These are phyloP conservation scores for Gossypium arboreum DNA, from an alignment of 345 rosid genomes.

Conservation along the genomic window DNA sequence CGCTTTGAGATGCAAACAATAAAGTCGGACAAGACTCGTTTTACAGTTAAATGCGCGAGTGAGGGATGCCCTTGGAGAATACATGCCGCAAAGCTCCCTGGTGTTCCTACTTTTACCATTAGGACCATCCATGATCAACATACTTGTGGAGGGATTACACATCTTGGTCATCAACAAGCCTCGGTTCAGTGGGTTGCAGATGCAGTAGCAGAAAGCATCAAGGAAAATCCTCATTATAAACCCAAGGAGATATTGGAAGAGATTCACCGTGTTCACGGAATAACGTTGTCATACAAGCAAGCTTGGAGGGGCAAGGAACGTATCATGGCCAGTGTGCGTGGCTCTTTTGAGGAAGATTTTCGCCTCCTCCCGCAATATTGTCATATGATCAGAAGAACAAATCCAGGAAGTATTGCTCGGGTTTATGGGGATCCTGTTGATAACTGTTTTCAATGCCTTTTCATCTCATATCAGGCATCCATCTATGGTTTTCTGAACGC, in stretches of 20 bases:
- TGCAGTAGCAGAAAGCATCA: slow-evolving; percentile 65
- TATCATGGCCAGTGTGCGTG: slow-evolving; percentile 69
- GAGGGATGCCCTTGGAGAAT: slow-evolving; percentile 94
- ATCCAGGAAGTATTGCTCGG: slow-evolving; percentile 73
- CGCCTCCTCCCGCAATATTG: slow-evolving; percentile 85
- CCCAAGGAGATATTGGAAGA: slow-evolving; percentile 92
- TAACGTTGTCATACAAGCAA: slow-evolving; percentile 82
- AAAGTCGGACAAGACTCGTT: slow-evolving; percentile 86
- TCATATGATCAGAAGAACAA: slow-evolving; percentile 64
- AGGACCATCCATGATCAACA: slow-evolving; percentile 74
- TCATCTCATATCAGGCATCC: slow-evolving; percentile 78
- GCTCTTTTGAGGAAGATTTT: slow-evolving; percentile 89
- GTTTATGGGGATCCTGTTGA: slow-evolving; percentile 58
- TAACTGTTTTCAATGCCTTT: slow-evolving; percentile 68
- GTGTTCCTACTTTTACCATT: slow-evolving; percentile 72
- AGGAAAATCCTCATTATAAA: slow-evolving; percentile 68
- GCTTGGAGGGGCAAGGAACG: slow-evolving; percentile 98
- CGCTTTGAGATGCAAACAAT: slow-evolving; percentile 87
- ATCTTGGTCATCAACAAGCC: slow-evolving; percentile 95
- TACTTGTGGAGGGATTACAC: slow-evolving; percentile 75
- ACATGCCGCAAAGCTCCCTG: slow-evolving; percentile 84
- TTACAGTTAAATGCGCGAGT: slow-evolving; percentile 81
- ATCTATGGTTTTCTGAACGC: slow-evolving; percentile 74
- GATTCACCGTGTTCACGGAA: slow-evolving; percentile 79
- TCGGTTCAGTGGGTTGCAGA: slow-evolving; percentile 94